Conservation (phyloP, 495 filamentous ascomycete genomes). For the Pyrenopolyporus hunteri region DNA sequence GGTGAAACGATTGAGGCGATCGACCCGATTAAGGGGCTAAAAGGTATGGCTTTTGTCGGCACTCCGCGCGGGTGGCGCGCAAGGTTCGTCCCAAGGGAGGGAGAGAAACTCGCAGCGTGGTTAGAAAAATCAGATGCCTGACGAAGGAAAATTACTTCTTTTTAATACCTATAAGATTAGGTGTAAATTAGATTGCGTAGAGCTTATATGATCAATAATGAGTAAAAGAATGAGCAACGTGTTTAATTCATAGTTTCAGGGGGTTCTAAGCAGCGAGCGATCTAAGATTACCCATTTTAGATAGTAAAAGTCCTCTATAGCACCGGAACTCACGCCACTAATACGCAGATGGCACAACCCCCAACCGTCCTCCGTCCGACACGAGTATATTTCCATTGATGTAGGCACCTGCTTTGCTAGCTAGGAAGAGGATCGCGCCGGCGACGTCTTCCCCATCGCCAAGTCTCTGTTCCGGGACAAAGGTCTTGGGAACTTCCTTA, state of each 20-base stretch:
- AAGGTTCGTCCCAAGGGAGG: conserved; percentile 21
- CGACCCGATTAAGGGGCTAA: conserved; percentile 20
- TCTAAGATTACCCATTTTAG: background rate
- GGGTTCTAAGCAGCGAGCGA: background rate
- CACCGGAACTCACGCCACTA: conserved; percentile 15
- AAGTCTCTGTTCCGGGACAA: conserved; percentile 56
- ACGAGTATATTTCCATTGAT: conserved; percentile 57
- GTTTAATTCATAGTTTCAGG: background rate
- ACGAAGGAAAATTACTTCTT: background rate
- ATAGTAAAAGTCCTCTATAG: background rate
- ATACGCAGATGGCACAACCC: conserved; percentile 51
- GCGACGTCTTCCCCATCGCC: conserved; percentile 59
- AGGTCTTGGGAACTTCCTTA: conserved; percentile 45
- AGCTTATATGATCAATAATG: too few species aligned
- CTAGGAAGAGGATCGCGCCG: conserved; percentile 56
- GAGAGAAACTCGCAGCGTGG: conserved; percentile 23
- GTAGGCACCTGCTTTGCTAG: conserved; percentile 59
- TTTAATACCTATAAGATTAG: background rate
- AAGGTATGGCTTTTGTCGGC: conserved; percentile 12
- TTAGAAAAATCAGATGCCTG: conserved; percentile 15
- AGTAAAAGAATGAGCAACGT: too few species aligned
- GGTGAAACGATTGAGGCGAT: conserved; percentile 19
- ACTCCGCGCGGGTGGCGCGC: conserved; percentile 27
- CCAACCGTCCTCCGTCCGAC: conserved; percentile 58
- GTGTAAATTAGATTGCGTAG: background rate